Evolutionary conservation across 352 stramenopile genomes (phyloP), one percentile per base, ranked within the genome.

Genomic region (Phytopythium cucurbitacearum): DNA sequence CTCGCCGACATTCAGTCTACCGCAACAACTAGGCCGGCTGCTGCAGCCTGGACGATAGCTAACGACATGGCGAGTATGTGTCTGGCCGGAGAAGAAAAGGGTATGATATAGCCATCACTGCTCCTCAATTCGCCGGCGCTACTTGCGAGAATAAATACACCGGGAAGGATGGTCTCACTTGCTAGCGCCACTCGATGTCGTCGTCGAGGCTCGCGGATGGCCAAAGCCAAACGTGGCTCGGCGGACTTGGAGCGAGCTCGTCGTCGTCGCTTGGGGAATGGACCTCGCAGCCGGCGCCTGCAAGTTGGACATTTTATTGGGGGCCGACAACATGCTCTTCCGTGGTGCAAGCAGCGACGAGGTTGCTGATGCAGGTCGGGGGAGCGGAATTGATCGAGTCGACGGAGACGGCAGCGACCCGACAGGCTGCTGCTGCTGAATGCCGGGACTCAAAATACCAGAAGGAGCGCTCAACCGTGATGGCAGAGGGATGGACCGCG

Each of bases 391-490:
- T 5, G 48, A 53, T 11, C 28, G 3, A 1, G 48, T 37, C 4
- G 36, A 21, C 1, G 16, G 7, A 8, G 36, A 37, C 8, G 44
- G 8, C 0, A 37, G 38, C 21, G 48, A 45, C 0, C 36, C 12
- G 0, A 37, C n/a, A 7, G 35, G 37, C 7, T 35, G 48, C 38
- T 41, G 48, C 7, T 21, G 48, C 7, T 45, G 48, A 5, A 36
- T 45, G 3, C 48, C 38, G 6, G 48, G 5, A 7, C 48, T 43
- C 21, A 37, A 45, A 13, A 21, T 43, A 13, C 8, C 39, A 9
- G 36, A 43, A 2, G 48, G 48, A 53, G 36, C 48, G 48, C 48
- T 53, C 48, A 53, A 43, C 12, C 48, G 48, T 21, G 48, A 53
- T 4, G 37, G 15, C 37, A 44, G 32, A 9, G 48, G 28, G 28